Percentiles rank a stretch among this genome's conserved stretches.
Evolutionary conservation across 371 early-diverging fungal genomes (phyloP).

Genomic region (Mucor racemosus): DNA sequence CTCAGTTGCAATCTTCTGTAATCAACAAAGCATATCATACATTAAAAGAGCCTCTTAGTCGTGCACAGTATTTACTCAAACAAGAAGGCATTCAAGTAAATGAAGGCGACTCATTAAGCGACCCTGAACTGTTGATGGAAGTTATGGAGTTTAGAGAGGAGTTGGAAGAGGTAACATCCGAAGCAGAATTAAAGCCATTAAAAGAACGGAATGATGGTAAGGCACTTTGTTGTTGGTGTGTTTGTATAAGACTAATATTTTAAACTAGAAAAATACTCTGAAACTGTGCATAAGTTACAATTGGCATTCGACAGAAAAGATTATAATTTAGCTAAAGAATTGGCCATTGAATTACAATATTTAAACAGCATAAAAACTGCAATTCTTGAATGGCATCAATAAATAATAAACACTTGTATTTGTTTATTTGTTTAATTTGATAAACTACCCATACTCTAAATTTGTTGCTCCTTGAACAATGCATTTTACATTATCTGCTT

Average conservation of each 20-base stretch:
- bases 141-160: constrained; percentile 81
- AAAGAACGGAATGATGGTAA: constrained; percentile 36
- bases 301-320: constrained; percentile 59
- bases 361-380: constrained; percentile 70
- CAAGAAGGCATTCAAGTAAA: constrained; percentile 62
- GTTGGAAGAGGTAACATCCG: constrained; percentile 64
- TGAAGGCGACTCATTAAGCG: constrained; percentile 71
- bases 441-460: constrained; percentile 14
- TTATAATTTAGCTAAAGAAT: constrained; percentile 58
- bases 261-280: constrained; percentile 38
- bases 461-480: constrained; percentile 16
- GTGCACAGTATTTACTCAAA: constrained; percentile 82
- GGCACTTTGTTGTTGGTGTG: neutral
- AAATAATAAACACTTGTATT: constrained; percentile 12
- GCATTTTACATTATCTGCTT: constrained; percentile 8
- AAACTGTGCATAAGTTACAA: constrained; percentile 46
- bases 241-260: neutral
- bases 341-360: constrained; percentile 70
- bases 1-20: constrained; percentile 80
- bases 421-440: constrained; percentile 17
- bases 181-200: constrained; percentile 19
- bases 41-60: constrained; percentile 75
- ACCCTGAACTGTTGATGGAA: constrained; percentile 80
- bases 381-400: constrained; percentile 52
- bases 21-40: constrained; percentile 89